A percentile compares a stretch with the other conserved stretches of the same genome.
Conservation (phyloP, 2,329 filamentous ascomycete species). For the Fusarium sp. region DNA sequence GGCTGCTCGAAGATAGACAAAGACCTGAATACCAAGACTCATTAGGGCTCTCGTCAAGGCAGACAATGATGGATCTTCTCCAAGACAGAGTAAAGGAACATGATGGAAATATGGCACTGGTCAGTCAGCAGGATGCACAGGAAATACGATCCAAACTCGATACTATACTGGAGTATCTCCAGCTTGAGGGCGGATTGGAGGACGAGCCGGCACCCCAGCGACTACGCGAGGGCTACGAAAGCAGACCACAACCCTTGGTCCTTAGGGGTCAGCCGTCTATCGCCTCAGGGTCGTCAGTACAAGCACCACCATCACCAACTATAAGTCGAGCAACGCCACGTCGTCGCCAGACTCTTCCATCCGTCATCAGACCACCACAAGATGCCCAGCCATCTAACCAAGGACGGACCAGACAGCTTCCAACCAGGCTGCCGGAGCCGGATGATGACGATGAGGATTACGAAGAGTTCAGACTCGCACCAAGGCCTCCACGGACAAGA, state of each 20-base stretch:
- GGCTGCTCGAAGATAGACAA: conserved; percentile 1
- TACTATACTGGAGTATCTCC: not conserved
- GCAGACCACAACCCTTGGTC: not conserved
- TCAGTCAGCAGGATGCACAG: not conserved
- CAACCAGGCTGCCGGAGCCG: not conserved
- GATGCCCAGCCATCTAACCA: not conserved
- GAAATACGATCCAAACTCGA: conserved; percentile 7
- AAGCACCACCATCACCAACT: accelerated
- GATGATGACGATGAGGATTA: not conserved
- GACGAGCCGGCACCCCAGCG: not conserved
- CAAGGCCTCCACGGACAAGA: not conserved
- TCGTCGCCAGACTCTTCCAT: not conserved
- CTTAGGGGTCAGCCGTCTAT: not conserved
- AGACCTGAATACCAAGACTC: not conserved
- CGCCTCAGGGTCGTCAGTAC: not conserved
- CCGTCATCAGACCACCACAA: not conserved
- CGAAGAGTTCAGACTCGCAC: not conserved
- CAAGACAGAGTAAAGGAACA: not conserved
- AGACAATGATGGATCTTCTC: not conserved
- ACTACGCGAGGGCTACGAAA: accelerated
- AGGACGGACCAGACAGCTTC: not conserved
- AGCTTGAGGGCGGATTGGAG: not conserved
- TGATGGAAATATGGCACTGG: not conserved
- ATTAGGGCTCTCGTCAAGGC: not conserved
- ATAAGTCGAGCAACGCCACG: not conserved